These are phyloP conservation scores for Zalaria sp. DNA, from an alignment of 2,329 filamentous ascomycete genomes.

Conservation along the genomic window DNA sequence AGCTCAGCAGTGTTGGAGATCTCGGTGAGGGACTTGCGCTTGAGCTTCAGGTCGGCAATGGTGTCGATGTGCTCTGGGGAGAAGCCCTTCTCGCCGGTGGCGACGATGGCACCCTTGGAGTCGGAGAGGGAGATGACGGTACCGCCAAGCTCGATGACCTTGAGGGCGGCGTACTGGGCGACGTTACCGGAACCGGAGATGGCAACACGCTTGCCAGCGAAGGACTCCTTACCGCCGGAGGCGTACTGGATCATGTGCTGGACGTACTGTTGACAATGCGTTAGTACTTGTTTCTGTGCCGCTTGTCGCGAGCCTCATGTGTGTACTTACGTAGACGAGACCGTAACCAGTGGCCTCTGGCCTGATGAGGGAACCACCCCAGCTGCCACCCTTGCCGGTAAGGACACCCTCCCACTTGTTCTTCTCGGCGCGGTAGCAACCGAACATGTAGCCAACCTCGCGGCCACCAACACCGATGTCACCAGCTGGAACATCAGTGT, in stretches of 20 bases:
- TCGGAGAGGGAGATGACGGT: slow-evolving; percentile 89
- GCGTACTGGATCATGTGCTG: slow-evolving; percentile 90
- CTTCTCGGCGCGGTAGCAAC: slow-evolving; percentile 74
- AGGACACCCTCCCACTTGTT: slow-evolving; percentile 94
- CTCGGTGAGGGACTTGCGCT: slow-evolving; percentile 67
- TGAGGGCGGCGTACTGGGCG: slow-evolving; percentile 91
- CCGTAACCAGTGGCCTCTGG: slow-evolving; percentile 96
- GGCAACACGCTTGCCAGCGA: slow-evolving; percentile 83
- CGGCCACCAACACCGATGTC: slow-evolving; percentile 89
- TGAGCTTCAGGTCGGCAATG: slow-evolving; percentile 77
- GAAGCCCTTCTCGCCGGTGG: slow-evolving; percentile 56
- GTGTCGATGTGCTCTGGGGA: slow-evolving; percentile 62
- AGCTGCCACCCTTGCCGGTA: slow-evolving; percentile 85
- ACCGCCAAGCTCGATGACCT: slow-evolving; percentile 89
- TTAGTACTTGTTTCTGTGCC: neutral
- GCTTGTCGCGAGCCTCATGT: too few species aligned
- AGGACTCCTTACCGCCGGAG: slow-evolving; percentile 61
- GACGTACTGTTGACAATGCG: slow-evolving; percentile 48
- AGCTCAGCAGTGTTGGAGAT: slow-evolving; percentile 44
- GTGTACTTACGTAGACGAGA: slow-evolving; percentile 60
- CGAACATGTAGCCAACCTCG: slow-evolving; percentile 91
- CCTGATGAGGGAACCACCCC: slow-evolving; percentile 88
- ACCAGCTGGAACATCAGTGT: slow-evolving; percentile 91
- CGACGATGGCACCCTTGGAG: slow-evolving; percentile 72
- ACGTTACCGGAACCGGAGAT: slow-evolving; percentile 97